Evolutionary conservation across 1,284 basidiomycete genomes (phyloP).

Genomic region (Boletus austroedulis): DNA sequence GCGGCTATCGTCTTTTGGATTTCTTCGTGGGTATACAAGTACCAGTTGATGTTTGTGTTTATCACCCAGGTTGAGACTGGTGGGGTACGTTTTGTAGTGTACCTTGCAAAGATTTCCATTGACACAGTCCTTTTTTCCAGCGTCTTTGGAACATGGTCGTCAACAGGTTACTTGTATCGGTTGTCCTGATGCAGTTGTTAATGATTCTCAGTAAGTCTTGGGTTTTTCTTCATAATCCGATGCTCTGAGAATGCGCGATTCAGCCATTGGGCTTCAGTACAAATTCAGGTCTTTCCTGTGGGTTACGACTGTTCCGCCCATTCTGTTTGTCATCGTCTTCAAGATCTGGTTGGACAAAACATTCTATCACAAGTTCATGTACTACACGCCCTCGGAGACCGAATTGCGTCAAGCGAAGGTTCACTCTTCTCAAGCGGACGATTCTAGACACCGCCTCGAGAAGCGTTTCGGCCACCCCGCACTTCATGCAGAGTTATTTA

Average conservation of each 20-base stretch:
- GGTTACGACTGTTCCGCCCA: constrained; percentile 72
- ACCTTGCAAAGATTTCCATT: not conserved
- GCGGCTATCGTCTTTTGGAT: constrained; percentile 83
- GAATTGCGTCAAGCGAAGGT: constrained; percentile 71
- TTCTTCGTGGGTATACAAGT: constrained; percentile 81
- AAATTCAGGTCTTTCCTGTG: constrained; percentile 70
- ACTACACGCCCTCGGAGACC: constrained; percentile 69
- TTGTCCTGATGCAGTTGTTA: constrained; percentile 80
- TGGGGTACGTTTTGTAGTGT: constrained; percentile 57
- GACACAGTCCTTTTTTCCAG: constrained; percentile 37
- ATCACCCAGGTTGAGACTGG: constrained; percentile 87
- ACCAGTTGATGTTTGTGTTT: constrained; percentile 92
- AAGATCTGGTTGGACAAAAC: constrained; percentile 76
- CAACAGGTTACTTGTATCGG: constrained; percentile 76
- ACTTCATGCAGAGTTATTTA: constrained; percentile 75
- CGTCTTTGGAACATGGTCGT: constrained; percentile 90
- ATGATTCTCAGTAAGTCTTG: constrained; percentile 77
- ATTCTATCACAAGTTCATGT: constrained; percentile 72
- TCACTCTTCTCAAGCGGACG: constrained; percentile 69
- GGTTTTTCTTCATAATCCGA: not conserved
- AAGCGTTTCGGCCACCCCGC: constrained; percentile 87
- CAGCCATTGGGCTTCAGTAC: constrained; percentile 84
- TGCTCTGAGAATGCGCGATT: constrained; percentile 4
- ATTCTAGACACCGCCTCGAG: constrained; percentile 65
- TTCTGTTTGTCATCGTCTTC: constrained; percentile 74